Evolutionary conservation across 768 basidiomycete genomes (phyloP), one percentile per base, ranked within the genome.

Genomic region (Termitomyces sp.): DNA sequence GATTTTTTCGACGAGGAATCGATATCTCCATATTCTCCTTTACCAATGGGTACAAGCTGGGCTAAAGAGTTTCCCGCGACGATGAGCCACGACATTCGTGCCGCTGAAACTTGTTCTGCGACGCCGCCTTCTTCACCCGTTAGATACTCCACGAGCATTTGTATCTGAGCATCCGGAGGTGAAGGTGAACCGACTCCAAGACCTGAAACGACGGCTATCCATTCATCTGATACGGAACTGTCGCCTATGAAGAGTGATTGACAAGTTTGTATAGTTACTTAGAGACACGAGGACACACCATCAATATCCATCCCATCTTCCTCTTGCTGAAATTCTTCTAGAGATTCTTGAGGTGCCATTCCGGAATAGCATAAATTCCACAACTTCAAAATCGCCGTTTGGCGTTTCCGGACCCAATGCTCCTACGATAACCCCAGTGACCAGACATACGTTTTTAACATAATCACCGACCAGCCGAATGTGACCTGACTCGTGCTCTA

Each of bases 401-500:
- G 82, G 75, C 0, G 91, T 97, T 69, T 98, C 97, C 66, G 90
- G 85, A 9, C 97, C 97, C 19, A 99, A 79, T 0, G 83, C 93
- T 22, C 88, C 93, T 54, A 93, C 77, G 62, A 98, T 91, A 24
- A 98, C 83, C 1, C 97, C 96, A 9, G 96, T 98, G 5, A 98
- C 92, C 17, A 97, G 72, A 45, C 74, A 72, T 9, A 81, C 80
- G 15, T 77, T 75, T 28, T 74, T 70, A 40, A 98, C 71, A 34
- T 72, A 74, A 5, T 85, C 81, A 5, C 97, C 97, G 0, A 95
- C 90, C 15, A 99, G 82, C 45, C 80, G 79, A 40, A 99, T 88
- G 32, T 97, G 83, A 0, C 97, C 97, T 2, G 89, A 92, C 71
- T 98, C 97, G 67, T 99, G 97, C 71, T 99, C 97, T 0, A 99